Conservation (phyloP, 2,329 filamentous ascomycete species). For the Gliomastix tumulicola region DNA sequence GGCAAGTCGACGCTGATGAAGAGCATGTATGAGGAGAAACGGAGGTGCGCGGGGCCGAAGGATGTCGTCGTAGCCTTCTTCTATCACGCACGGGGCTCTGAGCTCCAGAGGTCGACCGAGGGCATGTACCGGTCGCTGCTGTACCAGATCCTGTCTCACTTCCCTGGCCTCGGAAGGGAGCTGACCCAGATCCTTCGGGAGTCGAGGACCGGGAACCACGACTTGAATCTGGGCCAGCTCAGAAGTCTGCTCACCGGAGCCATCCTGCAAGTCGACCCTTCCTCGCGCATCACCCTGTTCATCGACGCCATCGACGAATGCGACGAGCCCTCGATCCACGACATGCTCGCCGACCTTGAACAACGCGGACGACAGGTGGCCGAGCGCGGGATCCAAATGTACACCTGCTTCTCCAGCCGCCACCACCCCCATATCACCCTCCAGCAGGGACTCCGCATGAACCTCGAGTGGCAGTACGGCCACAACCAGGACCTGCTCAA, state of each 20-base stretch:
- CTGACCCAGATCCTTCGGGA: slow-evolving; percentile 22
- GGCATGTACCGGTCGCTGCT: slow-evolving; percentile 1
- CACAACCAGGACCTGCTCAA: not conserved
- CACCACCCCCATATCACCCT: not conserved
- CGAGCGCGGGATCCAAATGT: not conserved
- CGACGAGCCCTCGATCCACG: not conserved
- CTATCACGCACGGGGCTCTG: not conserved
- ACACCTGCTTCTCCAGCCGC: not conserved
- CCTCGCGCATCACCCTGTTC: slow-evolving; percentile 2
- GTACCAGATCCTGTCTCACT: slow-evolving; percentile 2
- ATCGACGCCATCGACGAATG: slow-evolving; percentile 10
- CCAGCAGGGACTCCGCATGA: not conserved
- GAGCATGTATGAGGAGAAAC: slow-evolving; percentile 5
- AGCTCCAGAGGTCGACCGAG: not conserved
- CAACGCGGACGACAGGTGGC: slow-evolving; percentile 10
- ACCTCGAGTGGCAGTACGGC: not conserved
- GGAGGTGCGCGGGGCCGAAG: not conserved
- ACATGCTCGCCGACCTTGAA: slow-evolving; percentile 34
- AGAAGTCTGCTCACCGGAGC: no score
- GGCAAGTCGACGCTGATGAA: slow-evolving; percentile 35
- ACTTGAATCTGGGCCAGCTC: slow-evolving; percentile 1
- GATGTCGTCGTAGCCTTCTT: slow-evolving; percentile 14
- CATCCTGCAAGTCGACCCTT: no score
- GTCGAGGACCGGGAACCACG: no score
- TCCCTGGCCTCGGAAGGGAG: no score